Evolutionary conservation across 306 rosid species (phyloP).

Genomic region (Acacia melanoxylon): DNA sequence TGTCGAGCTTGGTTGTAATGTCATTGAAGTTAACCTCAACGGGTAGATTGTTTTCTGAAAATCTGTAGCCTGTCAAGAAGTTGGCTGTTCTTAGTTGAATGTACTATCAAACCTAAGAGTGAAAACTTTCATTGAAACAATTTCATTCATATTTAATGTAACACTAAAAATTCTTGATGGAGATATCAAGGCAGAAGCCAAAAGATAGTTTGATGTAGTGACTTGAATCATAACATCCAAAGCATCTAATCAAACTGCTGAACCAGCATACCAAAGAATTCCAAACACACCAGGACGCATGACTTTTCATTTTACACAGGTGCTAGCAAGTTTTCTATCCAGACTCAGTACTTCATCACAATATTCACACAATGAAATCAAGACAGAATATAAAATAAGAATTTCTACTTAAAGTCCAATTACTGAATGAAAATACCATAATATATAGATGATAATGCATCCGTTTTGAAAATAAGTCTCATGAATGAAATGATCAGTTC

Average conservation of each 20-base stretch:
- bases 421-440: neutral
- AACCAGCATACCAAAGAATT: neutral
- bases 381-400: neutral
- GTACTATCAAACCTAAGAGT: neutral
- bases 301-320: conserved; percentile 20
- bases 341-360: neutral
- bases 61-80: conserved; percentile 62
- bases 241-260: conserved; percentile 12
- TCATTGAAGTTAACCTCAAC: conserved; percentile 60
- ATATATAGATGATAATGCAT: neutral
- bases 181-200: conserved; percentile 12
- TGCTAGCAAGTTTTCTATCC: conserved; percentile 20
- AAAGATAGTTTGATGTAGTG: conserved; percentile 12
- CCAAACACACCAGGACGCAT: conserved; percentile 11
- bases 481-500: neutral
- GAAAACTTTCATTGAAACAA: neutral
- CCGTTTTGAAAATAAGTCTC: neutral
- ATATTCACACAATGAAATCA: neutral
- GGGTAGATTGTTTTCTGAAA: conserved; percentile 68
- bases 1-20: conserved; percentile 46
- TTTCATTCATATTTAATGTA: conserved; percentile 4
- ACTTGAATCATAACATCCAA: conserved; percentile 16
- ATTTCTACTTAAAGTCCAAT: neutral
- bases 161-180: conserved; percentile 13
- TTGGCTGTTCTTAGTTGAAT: conserved; percentile 31